A percentile compares a stretch with the other conserved stretches of the same genome.
phyloP scores from a whole-genome alignment of 75 land plant species.

The Selaginella moellendorffii region DNA sequence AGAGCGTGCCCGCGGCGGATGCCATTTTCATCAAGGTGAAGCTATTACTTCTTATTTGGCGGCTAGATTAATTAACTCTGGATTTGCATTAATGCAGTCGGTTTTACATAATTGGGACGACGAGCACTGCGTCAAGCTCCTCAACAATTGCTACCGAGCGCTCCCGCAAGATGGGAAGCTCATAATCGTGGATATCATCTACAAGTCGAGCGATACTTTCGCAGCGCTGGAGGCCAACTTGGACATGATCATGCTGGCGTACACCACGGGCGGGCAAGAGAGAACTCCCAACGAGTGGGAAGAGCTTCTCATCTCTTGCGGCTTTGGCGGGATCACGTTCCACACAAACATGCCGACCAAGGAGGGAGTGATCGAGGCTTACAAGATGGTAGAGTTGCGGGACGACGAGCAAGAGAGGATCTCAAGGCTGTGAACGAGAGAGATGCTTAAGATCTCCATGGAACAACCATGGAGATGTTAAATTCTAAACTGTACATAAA shows the following conservation, averaged over 20 bases:
- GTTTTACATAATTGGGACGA: conserved; percentile 14
- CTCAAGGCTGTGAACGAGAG: too few relatives aligned
- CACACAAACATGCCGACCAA: not conserved
- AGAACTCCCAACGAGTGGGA: conserved; percentile 22
- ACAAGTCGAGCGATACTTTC: not conserved
- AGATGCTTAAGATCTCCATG: too few relatives aligned
- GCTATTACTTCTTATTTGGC: too few relatives aligned
- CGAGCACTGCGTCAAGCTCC: conserved; percentile 9
- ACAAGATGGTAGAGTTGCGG: too few relatives aligned
- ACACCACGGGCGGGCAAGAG: conserved; percentile 18
- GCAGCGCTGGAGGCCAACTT: not conserved
- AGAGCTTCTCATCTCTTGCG: not conserved
- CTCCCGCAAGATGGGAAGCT: conserved; percentile 11
- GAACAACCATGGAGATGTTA: too few relatives aligned
- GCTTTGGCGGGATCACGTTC: not conserved
- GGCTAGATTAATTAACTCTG: too few relatives aligned
- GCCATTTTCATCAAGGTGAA: not conserved
- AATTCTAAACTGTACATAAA: too few relatives aligned
- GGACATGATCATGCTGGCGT: conserved; percentile 28
- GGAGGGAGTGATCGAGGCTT: not conserved
- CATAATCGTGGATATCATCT: not conserved
- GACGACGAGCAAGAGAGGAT: too few relatives aligned
- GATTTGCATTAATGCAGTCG: conserved; percentile 5
- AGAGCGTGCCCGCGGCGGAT: not conserved
- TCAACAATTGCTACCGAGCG: conserved; percentile 11